Percentiles rank a stretch among this genome's conserved stretches.
Evolutionary conservation across 768 basidiomycete genomes (phyloP).

Genomic region (Tulasnella sp.): DNA sequence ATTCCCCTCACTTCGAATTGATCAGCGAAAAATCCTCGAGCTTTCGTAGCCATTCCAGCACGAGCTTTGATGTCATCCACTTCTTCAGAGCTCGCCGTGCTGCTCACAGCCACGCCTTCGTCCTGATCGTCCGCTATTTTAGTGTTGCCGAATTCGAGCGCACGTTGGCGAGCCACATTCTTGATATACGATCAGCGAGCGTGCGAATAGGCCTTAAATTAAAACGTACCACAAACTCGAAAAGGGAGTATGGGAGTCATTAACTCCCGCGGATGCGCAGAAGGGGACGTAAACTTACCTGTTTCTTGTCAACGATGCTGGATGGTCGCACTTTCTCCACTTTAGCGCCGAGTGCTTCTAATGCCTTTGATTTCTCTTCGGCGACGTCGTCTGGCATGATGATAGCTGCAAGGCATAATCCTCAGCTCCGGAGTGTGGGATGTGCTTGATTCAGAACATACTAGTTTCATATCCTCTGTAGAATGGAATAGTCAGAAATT

Average conservation of each 20-base stretch:
- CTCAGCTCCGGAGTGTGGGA: not conserved
- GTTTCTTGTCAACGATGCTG: constrained; percentile 96
- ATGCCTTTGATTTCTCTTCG: constrained; percentile 84
- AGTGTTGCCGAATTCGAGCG: constrained; percentile 66
- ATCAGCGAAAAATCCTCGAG: constrained; percentile 90
- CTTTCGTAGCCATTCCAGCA: constrained; percentile 41
- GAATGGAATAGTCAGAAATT: not conserved
- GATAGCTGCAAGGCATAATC: constrained; percentile 57
- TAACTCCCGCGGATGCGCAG: not conserved
- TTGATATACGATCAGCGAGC: constrained; percentile 42
- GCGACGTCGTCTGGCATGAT: constrained; percentile 91
- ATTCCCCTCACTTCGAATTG: constrained; percentile 74
- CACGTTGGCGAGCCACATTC: constrained; percentile 87
- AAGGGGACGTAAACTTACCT: constrained; percentile 51
- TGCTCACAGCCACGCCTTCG: constrained; percentile 9
- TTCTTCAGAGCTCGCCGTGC: constrained; percentile 34
- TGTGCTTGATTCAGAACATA: constrained; percentile 41
- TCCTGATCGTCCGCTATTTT: constrained; percentile 40
- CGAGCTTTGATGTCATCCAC: constrained; percentile 42
- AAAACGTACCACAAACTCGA: constrained; percentile 64
- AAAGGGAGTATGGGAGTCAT: constrained; percentile 21
- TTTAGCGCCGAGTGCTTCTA: constrained; percentile 82
- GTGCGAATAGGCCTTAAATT: not conserved
- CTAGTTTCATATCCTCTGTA: constrained; percentile 85
- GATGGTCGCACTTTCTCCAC: constrained; percentile 90